Evolutionary conservation across 208 protist genomes (phyloP), one percentile per base, ranked within the genome.

Genomic region (Trypanosoma caninum): DNA sequence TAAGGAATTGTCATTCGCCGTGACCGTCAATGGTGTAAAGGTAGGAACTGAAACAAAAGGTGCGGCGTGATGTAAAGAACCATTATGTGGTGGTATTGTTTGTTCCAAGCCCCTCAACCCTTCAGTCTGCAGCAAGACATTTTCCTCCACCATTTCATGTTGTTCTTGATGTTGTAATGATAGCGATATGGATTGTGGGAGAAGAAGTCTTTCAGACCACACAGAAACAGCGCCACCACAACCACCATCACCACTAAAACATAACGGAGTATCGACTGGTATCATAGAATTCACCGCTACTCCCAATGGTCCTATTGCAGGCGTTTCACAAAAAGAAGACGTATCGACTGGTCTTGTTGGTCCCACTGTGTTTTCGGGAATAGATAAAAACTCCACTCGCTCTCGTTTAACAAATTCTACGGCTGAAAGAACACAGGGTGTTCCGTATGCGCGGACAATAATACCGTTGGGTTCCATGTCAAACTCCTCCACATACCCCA

Each of bases 371-470:
- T 30, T 47, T 1, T 11, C 7, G 18, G 44, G 18, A 2, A 54
- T 14, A 11, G 50, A 18, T 0, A n/a, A n/a, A n/a, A 13, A 22
- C 13, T 47, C 61, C 14, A 23, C 20, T 18, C 42, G 57, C 22
- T 51, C 61, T 41, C 78, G 69, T 42, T 88, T 70, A 7, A 90
- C 75, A 71, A 81, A 77, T 61, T 76, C 78, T 22, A 92, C 77
- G 16, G 65, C 46, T 20, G 84, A 91, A n/a, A 95, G 54, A 2
- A 96, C 78, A 50, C 87, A 94, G 22, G 87, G 87, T 5, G 90
- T 96, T n/a, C 90, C 90, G 67, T 94, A 96, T 1, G 87, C 90
- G 10, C 90, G 82, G 16, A 94, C 87, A 55, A 96, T 88, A 70
- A 96, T 94, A 38, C 87, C 82, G 57, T 84, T 87, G 11, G 76